Conservation (phyloP, 345 rosid species). For the Excoecaria cochinchinensis region DNA sequence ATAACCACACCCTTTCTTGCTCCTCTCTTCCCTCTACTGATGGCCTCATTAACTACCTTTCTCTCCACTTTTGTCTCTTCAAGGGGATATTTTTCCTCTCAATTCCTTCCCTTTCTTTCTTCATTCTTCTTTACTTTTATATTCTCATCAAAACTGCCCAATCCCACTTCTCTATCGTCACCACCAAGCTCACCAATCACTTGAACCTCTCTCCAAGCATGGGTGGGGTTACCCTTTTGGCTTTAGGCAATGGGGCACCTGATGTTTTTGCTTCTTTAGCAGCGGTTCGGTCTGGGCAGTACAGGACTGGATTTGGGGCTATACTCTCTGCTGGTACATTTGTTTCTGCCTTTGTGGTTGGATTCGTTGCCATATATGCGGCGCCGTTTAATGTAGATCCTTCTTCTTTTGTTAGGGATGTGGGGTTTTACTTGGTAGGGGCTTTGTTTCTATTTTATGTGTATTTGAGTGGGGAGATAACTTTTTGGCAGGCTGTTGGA, state of each 20-base stretch:
- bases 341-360: slow-evolving; percentile 92
- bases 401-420: slow-evolving; percentile 74
- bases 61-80: slow-evolving; percentile 67
- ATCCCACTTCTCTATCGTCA: slow-evolving; percentile 85
- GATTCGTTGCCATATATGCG: slow-evolving; percentile 85
- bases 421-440: slow-evolving; percentile 67
- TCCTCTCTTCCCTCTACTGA: slow-evolving; percentile 29
- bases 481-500: slow-evolving; percentile 86
- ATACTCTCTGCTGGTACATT: slow-evolving; percentile 88
- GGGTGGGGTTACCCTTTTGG: slow-evolving; percentile 92
- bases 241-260: slow-evolving; percentile 93
- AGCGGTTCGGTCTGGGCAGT: slow-evolving; percentile 78
- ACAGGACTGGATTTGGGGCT: slow-evolving; percentile 88
- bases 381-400: slow-evolving; percentile 81
- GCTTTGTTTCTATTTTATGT: slow-evolving; percentile 78
- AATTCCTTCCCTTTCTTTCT: slow-evolving; percentile 50
- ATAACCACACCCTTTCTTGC: slow-evolving; percentile 28
- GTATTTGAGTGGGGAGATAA: slow-evolving; percentile 93
- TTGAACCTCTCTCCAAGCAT: slow-evolving; percentile 77
- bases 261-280: slow-evolving; percentile 87
- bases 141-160: slow-evolving; percentile 93
- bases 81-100: slow-evolving; percentile 44
- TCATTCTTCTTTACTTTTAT: slow-evolving; percentile 72
- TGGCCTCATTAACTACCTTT: slow-evolving; percentile 62
- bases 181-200: slow-evolving; percentile 72